Evolutionary conservation across 805 yeast species (phyloP).

Genomic region (Yarrowia sp.): DNA sequence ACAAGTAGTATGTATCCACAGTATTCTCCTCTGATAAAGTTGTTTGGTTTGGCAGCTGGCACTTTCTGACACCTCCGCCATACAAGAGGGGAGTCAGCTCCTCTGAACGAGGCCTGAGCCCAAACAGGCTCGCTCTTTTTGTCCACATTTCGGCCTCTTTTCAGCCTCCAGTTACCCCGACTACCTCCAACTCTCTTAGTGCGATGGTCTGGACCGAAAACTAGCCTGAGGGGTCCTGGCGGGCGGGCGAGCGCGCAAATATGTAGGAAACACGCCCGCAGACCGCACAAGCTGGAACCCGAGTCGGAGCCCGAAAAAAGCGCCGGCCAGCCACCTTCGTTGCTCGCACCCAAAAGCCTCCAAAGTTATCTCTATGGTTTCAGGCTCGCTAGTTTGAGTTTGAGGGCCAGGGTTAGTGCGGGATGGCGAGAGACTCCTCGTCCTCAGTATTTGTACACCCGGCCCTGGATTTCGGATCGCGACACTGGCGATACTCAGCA

Average conservation of each 20-base stretch:
- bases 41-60: not conserved
- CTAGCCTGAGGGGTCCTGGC: not conserved
- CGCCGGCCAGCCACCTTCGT: slow-evolving; percentile 6
- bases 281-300: not conserved
- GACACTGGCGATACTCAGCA: too few species aligned
- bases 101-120: too few species aligned
- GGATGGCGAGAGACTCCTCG: slow-evolving; percentile 19
- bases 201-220: not conserved
- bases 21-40: too few species aligned
- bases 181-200: not conserved
- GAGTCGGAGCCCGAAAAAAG: not conserved
- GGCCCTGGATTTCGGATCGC: not conserved
- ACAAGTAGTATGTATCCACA: too few species aligned
- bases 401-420: slow-evolving; percentile 24
- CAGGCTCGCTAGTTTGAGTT: slow-evolving; percentile 25
- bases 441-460: not conserved
- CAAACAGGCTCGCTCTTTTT: too few species aligned
- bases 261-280: too few species aligned
- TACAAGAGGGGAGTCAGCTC: too few species aligned
- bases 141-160: too few species aligned
- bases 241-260: too few species aligned
- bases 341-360: slow-evolving; percentile 19
- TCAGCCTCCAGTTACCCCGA: slow-evolving; percentile 5
- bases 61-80: not conserved
- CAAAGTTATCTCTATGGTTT: slow-evolving; percentile 25